phyloP scores from a whole-genome alignment of 208 protist species.

The Phytomonas francai region DNA sequence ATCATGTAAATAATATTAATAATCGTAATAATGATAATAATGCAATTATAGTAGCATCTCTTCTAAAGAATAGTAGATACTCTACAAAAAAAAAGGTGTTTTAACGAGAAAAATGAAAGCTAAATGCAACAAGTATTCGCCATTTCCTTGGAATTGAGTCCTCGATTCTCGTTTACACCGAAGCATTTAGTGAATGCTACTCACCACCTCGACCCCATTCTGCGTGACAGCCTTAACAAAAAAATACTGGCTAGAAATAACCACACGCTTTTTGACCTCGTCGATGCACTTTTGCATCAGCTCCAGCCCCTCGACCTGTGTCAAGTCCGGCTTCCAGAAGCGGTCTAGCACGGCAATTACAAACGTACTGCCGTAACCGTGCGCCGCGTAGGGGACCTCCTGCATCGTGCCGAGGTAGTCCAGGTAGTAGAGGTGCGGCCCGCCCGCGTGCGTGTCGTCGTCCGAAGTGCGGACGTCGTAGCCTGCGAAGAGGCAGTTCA shows the following conservation, averaged over 20 bases:
- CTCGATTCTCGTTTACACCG: conserved; percentile 6
- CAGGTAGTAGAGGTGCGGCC: conserved; percentile 89
- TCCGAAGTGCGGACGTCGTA: conserved; percentile 78
- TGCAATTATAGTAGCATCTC: too few relatives aligned
- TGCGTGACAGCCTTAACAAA: conserved; percentile 90
- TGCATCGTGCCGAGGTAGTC: conserved; percentile 93
- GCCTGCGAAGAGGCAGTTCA: conserved; percentile 88
- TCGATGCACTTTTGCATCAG: conserved; percentile 92
- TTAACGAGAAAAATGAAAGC: too few relatives aligned
- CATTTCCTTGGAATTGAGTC: too few relatives aligned
- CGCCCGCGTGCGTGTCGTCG: conserved; percentile 46
- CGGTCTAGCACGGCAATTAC: conserved; percentile 87
- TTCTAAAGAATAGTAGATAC: too few relatives aligned
- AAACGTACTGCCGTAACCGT: conserved; percentile 92
- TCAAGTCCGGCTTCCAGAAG: conserved; percentile 87
- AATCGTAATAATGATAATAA: too few relatives aligned
- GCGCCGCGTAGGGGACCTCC: conserved; percentile 86
- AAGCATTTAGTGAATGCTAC: conserved; percentile 39
- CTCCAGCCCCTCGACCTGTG: conserved; percentile 80
- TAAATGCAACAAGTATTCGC: too few relatives aligned
- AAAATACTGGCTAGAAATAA: conserved; percentile 86
- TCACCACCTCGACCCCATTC: conserved; percentile 75
- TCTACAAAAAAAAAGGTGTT: too few relatives aligned
- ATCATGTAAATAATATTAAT: too few relatives aligned
- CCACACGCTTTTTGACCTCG: conserved; percentile 85